Conservation (phyloP, 2,329 filamentous ascomycete genomes). For the Pseudocercospora vitis region DNA sequence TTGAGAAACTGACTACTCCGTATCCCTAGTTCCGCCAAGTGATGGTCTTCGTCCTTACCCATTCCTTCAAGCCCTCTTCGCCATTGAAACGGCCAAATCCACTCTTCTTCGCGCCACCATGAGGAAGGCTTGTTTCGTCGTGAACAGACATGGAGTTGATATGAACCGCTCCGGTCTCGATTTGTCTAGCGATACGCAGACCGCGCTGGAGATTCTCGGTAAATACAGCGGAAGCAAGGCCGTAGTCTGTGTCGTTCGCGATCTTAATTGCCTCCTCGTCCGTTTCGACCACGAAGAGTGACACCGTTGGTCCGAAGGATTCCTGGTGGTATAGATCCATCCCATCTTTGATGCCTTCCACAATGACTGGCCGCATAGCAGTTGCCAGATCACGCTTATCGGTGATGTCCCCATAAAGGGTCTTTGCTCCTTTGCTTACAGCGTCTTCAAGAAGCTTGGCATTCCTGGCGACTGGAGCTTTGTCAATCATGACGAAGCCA, state of each 20-base stretch:
- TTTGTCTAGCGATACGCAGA: constrained; percentile 42
- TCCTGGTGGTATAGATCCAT: constrained; percentile 76
- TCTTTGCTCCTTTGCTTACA: constrained; percentile 56
- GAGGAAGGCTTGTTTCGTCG: constrained; percentile 48
- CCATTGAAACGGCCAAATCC: constrained; percentile 51
- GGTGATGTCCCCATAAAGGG: constrained; percentile 51
- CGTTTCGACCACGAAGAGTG: constrained; percentile 61
- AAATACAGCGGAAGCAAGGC: constrained; percentile 68
- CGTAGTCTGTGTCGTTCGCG: constrained; percentile 80
- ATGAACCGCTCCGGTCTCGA: constrained; percentile 60
- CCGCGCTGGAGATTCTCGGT: constrained; percentile 61
- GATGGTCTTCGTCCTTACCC: constrained; percentile 40
- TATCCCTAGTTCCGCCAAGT: constrained; percentile 22
- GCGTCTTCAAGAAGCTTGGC: constrained; percentile 57
- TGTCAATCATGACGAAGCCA: constrained; percentile 42
- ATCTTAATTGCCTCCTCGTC: constrained; percentile 70
- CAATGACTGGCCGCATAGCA: constrained; percentile 62
- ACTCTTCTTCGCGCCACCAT: constrained; percentile 50
- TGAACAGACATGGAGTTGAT: constrained; percentile 52
- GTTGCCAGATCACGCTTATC: constrained; percentile 25
- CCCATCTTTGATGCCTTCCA: constrained; percentile 63
- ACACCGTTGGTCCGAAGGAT: constrained; percentile 73
- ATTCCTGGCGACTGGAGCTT: constrained; percentile 53
- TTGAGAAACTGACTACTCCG: too few species aligned
- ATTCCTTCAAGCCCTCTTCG: constrained; percentile 48